phyloP scores from a whole-genome alignment of 768 basidiomycete genomes.

The Botryobasidium botryosum region DNA sequence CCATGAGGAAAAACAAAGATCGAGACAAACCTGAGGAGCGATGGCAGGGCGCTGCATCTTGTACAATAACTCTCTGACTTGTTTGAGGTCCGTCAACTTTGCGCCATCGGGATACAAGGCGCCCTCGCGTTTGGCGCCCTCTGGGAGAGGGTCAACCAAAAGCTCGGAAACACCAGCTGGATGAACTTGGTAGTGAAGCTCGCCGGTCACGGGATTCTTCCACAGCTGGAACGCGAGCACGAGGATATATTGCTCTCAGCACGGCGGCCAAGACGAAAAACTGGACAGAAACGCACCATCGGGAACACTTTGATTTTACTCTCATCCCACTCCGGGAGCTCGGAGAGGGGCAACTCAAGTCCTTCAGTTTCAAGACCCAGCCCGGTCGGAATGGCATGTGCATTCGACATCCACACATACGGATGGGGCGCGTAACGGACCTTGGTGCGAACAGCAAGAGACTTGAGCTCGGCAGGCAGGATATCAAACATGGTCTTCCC shows the following conservation, averaged over 20 bases:
- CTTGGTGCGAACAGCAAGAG: slow-evolving; percentile 55
- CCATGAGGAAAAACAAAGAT: neutral
- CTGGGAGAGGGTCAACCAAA: slow-evolving; percentile 54
- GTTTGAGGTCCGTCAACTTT: slow-evolving; percentile 50
- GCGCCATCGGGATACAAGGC: slow-evolving; percentile 75
- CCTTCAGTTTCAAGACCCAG: slow-evolving; percentile 71
- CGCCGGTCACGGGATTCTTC: slow-evolving; percentile 81
- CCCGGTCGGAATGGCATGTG: slow-evolving; percentile 57
- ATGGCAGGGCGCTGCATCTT: slow-evolving; percentile 82
- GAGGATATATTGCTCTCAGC: neutral
- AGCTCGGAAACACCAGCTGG: slow-evolving; percentile 58
- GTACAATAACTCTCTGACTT: slow-evolving; percentile 61
- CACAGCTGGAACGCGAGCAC: slow-evolving; percentile 35
- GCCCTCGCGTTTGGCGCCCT: slow-evolving; percentile 35
- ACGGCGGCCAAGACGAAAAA: neutral
- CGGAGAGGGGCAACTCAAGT: slow-evolving; percentile 42
- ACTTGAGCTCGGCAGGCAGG: slow-evolving; percentile 52
- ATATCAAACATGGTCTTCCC: slow-evolving; percentile 76
- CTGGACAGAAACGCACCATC: slow-evolving; percentile 25
- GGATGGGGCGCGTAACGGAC: slow-evolving; percentile 76
- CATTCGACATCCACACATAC: slow-evolving; percentile 80
- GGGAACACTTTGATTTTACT: slow-evolving; percentile 56
- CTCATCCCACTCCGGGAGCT: slow-evolving; percentile 75
- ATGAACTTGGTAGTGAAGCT: slow-evolving; percentile 80
- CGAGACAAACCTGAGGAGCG: slow-evolving; percentile 43